Conservation (phyloP, 2,329 filamentous ascomycete species). For the Bipolaris zeicola region DNA sequence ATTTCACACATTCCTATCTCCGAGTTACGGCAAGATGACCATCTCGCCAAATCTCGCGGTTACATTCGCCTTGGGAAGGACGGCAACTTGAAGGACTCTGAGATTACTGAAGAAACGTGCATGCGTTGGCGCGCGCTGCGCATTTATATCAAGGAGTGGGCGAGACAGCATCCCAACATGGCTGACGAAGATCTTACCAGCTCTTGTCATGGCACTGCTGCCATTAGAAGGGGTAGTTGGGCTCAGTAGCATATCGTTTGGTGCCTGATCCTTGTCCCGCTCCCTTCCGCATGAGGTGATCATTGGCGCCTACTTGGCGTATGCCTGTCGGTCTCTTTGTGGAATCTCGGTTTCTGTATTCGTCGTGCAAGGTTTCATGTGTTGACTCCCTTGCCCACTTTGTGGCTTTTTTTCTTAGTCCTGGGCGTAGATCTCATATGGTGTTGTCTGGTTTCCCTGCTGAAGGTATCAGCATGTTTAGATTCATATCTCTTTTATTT, state of each 20-base stretch:
- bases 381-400: neutral
- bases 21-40: slow-evolving; percentile 75
- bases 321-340: slow-evolving; percentile 12
- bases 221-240: slow-evolving; percentile 55
- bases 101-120: slow-evolving; percentile 60
- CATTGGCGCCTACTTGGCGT: neutral
- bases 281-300: slow-evolving; percentile 1
- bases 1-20: slow-evolving; percentile 73
- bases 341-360: slow-evolving; percentile 12
- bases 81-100: slow-evolving; percentile 56
- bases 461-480: neutral
- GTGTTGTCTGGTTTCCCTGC: slow-evolving; percentile 4
- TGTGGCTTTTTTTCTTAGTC: neutral
- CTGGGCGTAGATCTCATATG: slow-evolving; percentile 3
- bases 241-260: slow-evolving; percentile 34
- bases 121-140: slow-evolving; percentile 83
- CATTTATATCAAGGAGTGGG: slow-evolving; percentile 88
- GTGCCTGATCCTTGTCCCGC: neutral
- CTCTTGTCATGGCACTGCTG: slow-evolving; percentile 50
- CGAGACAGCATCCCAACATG: slow-evolving; percentile 79
- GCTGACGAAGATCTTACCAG: slow-evolving; percentile 33
- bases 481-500: slow-evolving; percentile 3
- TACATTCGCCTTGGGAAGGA: slow-evolving; percentile 67
- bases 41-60: slow-evolving; percentile 67
- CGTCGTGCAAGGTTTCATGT: neutral